phyloP scores from a whole-genome alignment of 2,329 filamentous ascomycete genomes.

The Botrytis fabae region DNA sequence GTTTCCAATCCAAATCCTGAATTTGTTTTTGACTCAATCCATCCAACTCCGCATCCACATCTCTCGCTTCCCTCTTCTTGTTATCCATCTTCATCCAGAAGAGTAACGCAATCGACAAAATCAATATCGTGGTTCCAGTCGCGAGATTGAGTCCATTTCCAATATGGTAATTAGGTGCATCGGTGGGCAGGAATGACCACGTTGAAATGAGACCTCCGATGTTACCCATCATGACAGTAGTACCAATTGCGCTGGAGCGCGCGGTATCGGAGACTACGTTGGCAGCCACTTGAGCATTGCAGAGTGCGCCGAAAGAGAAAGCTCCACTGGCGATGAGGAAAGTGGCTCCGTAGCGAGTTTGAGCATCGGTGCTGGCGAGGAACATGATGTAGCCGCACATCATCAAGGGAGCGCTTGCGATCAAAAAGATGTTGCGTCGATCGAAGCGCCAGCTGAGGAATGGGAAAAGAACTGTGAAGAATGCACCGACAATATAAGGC shows the following conservation, averaged over 20 bases:
- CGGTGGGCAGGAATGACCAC: slow-evolving; percentile 64
- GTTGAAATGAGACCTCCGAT: slow-evolving; percentile 67
- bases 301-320: slow-evolving; percentile 63
- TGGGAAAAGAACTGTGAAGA: slow-evolving; percentile 64
- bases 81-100: slow-evolving; percentile 67
- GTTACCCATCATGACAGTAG: slow-evolving; percentile 71
- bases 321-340: slow-evolving; percentile 67
- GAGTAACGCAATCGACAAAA: slow-evolving; percentile 51
- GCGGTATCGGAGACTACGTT: slow-evolving; percentile 73
- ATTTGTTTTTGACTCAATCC: slow-evolving; percentile 55
- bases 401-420: slow-evolving; percentile 59
- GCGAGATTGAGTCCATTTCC: slow-evolving; percentile 72
- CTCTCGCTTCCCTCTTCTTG: slow-evolving; percentile 53
- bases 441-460: slow-evolving; percentile 63
- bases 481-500: slow-evolving; percentile 66
- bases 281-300: slow-evolving; percentile 66
- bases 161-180: slow-evolving; percentile 66
- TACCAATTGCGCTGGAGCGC: slow-evolving; percentile 58
- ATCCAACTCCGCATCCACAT: slow-evolving; percentile 56
- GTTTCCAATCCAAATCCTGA: slow-evolving; percentile 64
- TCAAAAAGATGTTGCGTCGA: slow-evolving; percentile 60
- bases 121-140: slow-evolving; percentile 55
- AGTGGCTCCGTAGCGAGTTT: slow-evolving; percentile 66
- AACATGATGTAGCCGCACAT: slow-evolving; percentile 74
- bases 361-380: slow-evolving; percentile 53